A percentile compares a stretch with the other conserved stretches of the same genome.
phyloP scores from a whole-genome alignment of 78 protist genomes.

The Acrasis kona region DNA sequence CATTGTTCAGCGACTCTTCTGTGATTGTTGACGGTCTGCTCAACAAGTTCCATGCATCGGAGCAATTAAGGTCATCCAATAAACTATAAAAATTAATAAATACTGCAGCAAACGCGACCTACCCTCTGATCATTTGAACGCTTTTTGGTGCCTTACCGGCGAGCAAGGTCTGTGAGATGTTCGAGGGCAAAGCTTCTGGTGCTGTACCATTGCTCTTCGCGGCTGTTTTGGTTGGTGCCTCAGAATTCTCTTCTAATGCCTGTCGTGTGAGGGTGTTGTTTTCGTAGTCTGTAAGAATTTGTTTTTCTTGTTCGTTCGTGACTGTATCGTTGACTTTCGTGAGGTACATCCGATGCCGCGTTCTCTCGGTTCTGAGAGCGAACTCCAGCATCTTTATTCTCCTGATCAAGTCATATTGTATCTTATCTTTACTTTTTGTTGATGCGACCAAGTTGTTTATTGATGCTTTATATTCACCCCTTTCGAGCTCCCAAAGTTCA shows the following conservation, averaged over 20 bases:
- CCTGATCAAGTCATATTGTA: not conserved
- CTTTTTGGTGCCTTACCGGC: no score
- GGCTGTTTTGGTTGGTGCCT: not conserved
- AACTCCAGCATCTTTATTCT: not conserved
- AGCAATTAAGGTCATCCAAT: not conserved
- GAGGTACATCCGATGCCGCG: not conserved
- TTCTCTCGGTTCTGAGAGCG: not conserved
- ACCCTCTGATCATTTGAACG: not conserved
- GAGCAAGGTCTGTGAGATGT: no score
- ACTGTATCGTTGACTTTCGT: no score
- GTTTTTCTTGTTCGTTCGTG: no score
- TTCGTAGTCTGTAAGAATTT: no score
- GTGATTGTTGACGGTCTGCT: not conserved
- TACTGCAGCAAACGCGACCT: not conserved
- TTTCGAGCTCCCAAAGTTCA: not conserved
- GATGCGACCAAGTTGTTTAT: not conserved
- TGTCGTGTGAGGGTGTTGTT: not conserved
- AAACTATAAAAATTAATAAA: not conserved
- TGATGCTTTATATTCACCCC: not conserved
- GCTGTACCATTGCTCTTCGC: not conserved
- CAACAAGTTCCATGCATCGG: not conserved
- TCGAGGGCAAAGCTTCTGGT: not conserved
- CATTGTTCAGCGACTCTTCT: not conserved
- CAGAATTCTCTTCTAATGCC: not conserved
- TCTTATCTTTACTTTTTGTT: not conserved